phyloP scores from a whole-genome alignment of 108 stramenopile genomes.

The Seminavis robusta region DNA sequence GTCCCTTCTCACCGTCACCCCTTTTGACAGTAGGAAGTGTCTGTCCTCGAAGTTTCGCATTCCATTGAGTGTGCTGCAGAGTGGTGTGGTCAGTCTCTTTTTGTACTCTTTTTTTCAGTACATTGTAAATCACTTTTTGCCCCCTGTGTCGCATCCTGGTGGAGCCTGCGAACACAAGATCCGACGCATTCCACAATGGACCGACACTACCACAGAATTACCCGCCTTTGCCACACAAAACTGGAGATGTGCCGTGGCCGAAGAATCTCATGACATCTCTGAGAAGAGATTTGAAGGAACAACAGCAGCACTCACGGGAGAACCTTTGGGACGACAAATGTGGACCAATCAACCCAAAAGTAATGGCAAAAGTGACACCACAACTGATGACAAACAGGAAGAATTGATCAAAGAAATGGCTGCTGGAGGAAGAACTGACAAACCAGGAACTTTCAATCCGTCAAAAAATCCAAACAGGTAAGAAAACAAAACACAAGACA shows the following conservation, averaged over 20 bases:
- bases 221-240: conserved; percentile 15
- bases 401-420: conserved; percentile 44
- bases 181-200: conserved; percentile 61
- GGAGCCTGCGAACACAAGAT: conserved; percentile 75
- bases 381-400: conserved; percentile 15
- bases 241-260: conserved; percentile 71
- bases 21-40: neutral
- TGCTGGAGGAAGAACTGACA: conserved; percentile 63
- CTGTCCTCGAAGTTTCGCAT: no score
- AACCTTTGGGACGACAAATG: conserved; percentile 76
- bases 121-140: conserved; percentile 23
- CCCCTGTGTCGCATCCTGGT: conserved; percentile 68
- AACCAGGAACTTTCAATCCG: conserved; percentile 63
- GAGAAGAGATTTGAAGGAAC: conserved; percentile 20
- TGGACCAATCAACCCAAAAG: conserved; percentile 38
- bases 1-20: neutral
- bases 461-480: conserved; percentile 70
- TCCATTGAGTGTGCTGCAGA: neutral
- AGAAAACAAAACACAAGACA: no score
- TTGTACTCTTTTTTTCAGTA: conserved; percentile 16
- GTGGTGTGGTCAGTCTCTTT: neutral
- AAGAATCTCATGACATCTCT: conserved; percentile 65
- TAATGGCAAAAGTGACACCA: no score
- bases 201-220: conserved; percentile 16
- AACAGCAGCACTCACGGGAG: conserved; percentile 52